Percentiles rank a stretch among this genome's conserved stretches.
Conservation (phyloP, 2,329 filamentous ascomycete genomes). For the Dactylellina cionopaga region DNA sequence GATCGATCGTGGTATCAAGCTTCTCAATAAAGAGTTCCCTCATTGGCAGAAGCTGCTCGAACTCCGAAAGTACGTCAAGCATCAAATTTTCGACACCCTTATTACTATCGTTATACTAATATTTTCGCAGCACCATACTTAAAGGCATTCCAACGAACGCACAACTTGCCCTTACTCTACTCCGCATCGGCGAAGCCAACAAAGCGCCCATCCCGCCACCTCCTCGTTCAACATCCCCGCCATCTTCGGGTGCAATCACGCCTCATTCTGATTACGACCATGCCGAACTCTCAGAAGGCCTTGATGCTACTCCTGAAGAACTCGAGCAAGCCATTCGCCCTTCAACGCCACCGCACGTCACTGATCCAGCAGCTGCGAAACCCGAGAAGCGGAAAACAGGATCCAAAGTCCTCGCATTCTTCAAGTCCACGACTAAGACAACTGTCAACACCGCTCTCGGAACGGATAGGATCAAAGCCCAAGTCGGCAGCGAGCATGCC, state of each 20-base stretch:
- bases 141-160: conserved; percentile 87
- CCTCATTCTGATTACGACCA: conserved; percentile 65
- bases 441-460: conserved; percentile 77
- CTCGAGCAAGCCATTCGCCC: conserved; percentile 73
- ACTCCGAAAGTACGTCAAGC: conserved; percentile 57
- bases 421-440: conserved; percentile 76
- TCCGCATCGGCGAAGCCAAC: conserved; percentile 83
- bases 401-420: conserved; percentile 72
- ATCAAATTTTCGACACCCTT: conserved; percentile 63
- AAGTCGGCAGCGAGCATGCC: conserved; percentile 69
- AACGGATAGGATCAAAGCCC: conserved; percentile 76
- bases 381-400: conserved; percentile 63
- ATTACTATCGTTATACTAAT: conserved; percentile 44
- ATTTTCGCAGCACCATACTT: conserved; percentile 69
- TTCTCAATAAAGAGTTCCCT: conserved; percentile 67
- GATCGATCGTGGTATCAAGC: conserved; percentile 69
- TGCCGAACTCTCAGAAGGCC: conserved; percentile 60
- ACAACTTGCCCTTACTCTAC: conserved; percentile 80
- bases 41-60: conserved; percentile 54
- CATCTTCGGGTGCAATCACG: conserved; percentile 61
- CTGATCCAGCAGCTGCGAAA: conserved; percentile 64
- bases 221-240: conserved; percentile 53
- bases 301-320: conserved; percentile 69
- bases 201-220: conserved; percentile 78
- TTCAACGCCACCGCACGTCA: conserved; percentile 67